Base-by-base conservation (phyloP, 805 yeast genomes). In the Starmerella potacharoeniae region DNA sequence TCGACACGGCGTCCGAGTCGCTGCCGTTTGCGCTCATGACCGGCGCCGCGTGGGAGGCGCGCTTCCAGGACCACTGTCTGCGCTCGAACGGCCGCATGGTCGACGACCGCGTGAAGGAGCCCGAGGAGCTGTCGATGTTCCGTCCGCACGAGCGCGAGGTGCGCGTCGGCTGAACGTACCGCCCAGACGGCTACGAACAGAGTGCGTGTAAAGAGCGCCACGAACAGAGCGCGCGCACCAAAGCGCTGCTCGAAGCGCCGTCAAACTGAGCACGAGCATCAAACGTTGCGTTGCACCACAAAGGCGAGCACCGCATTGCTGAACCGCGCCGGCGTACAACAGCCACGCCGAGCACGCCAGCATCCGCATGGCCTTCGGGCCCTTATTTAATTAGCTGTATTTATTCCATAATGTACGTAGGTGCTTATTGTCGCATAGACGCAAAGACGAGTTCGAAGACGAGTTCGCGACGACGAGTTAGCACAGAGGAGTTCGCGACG, bases 41-140 rank as follows among this genome's bases (percentile, higher is more conserved):
- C 48, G 57, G 55, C 41, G 55, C 59, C 17, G 56, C 58, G n/a
- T 62, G 62, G 63, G 61, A 56, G 33, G 36, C 60, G 30, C 59
- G 62, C 16, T 55, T 62, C 54, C 57, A 46, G 33, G 55, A 55
- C 44, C 64, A 62, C 57, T 55, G 60, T 50, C 57, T 36, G 29
- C 54, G 54, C 11, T 55, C 62, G 22, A 43, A 51, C 11, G 62
- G 62, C 40, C 55, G 56, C 36, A 54, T 62, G 62, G 48, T 48
- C 28, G 61, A 58, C 52, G 28, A 41, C 31, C 53, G 61, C n/a
- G 30, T 33, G 6, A 46, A 14, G 53, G 53, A 31, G 51, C 58
- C 47, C 28, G 46, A 29, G 33, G 33, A 29, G 28, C 44, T 55
- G 17, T 9, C 45, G 35, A 29, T 55, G 40, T 36, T 51, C n/a